These are phyloP conservation scores for Erodium moschatum DNA, from an alignment of 441 rosid genomes.

Conservation along the genomic window DNA sequence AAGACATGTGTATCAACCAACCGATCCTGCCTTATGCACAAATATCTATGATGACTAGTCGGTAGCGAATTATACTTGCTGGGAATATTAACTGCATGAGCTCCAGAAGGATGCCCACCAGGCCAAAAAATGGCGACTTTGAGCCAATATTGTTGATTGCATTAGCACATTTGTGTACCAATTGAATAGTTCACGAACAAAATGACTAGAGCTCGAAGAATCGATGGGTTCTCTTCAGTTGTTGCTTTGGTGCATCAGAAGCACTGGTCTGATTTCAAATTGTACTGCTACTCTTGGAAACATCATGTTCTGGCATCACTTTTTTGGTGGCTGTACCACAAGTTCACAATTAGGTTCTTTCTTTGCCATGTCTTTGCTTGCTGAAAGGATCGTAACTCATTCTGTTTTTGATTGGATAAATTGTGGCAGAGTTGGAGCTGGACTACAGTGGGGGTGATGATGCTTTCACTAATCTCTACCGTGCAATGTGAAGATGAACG, in stretches of 20 bases:
- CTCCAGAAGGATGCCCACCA: not conserved
- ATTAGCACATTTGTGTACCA: not conserved
- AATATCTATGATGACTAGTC: not conserved
- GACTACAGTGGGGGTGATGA: conserved; percentile 19
- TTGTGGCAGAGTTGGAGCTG: conserved; percentile 22
- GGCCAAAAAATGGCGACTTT: not conserved
- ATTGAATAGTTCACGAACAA: not conserved
- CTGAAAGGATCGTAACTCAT: conserved; percentile 24
- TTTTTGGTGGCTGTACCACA: conserved; percentile 14
- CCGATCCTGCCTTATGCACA: not conserved
- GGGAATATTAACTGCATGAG: not conserved
- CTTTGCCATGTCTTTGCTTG: conserved; percentile 19
- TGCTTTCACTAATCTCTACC: conserved; percentile 23
- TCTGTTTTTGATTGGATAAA: conserved; percentile 28
- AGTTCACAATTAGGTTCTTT: conserved; percentile 7
- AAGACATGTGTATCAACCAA: no score
- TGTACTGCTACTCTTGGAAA: conserved; percentile 11
- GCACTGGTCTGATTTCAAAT: conserved; percentile 4
- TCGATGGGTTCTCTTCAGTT: not conserved
- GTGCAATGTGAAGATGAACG: conserved; percentile 29
- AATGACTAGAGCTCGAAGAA: not conserved
- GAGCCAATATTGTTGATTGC: not conserved
- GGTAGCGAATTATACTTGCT: not conserved
- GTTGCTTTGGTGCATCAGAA: not conserved
- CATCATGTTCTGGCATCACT: conserved; percentile 12